These are phyloP conservation scores for Kingdonia uniflora DNA, from an alignment of 164 flowering plant species.

Conservation along the genomic window DNA sequence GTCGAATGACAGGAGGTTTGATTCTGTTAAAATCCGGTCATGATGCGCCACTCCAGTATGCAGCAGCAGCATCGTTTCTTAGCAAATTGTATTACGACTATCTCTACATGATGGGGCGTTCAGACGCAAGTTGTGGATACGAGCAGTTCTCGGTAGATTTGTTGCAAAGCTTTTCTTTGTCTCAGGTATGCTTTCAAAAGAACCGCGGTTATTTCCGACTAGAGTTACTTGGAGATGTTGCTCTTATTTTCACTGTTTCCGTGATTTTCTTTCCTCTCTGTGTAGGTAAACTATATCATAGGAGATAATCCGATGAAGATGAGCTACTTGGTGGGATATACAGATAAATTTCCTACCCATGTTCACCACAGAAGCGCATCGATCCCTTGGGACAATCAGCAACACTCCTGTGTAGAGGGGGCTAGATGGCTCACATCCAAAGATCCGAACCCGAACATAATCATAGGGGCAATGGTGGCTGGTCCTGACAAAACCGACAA, in stretches of 20 bases:
- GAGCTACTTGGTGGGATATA: slow-evolving; percentile 70
- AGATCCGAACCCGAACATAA: slow-evolving; percentile 37
- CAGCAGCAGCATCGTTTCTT: slow-evolving; percentile 59
- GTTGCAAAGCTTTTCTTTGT: slow-evolving; percentile 34
- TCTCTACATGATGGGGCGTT: slow-evolving; percentile 21
- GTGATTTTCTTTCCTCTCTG: not conserved
- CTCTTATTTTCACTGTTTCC: not conserved
- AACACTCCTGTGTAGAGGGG: slow-evolving; percentile 39
- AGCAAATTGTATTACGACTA: slow-evolving; percentile 52
- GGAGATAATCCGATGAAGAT: slow-evolving; percentile 68
- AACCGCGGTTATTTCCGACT: not conserved
- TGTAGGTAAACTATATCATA: slow-evolving; percentile 48
- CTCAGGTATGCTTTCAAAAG: slow-evolving; percentile 31
- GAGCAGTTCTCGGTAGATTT: slow-evolving; percentile 19
- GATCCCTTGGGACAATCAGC: slow-evolving; percentile 34
- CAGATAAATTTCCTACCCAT: slow-evolving; percentile 32
- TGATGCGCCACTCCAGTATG: slow-evolving; percentile 33
- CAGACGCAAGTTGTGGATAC: slow-evolving; percentile 27
- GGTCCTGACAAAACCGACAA: slow-evolving; percentile 47
- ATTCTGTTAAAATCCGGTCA: slow-evolving; percentile 33
- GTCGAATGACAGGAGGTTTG: slow-evolving; percentile 29
- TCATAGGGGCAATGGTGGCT: slow-evolving; percentile 57
- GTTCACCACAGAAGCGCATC: slow-evolving; percentile 68
- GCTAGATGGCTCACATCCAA: slow-evolving; percentile 31
- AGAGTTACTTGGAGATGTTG: not conserved